Evolutionary conservation across 2,329 filamentous ascomycete species (phyloP), one percentile per base, ranked within the genome.

Genomic region (Parastagonospora avenae): DNA sequence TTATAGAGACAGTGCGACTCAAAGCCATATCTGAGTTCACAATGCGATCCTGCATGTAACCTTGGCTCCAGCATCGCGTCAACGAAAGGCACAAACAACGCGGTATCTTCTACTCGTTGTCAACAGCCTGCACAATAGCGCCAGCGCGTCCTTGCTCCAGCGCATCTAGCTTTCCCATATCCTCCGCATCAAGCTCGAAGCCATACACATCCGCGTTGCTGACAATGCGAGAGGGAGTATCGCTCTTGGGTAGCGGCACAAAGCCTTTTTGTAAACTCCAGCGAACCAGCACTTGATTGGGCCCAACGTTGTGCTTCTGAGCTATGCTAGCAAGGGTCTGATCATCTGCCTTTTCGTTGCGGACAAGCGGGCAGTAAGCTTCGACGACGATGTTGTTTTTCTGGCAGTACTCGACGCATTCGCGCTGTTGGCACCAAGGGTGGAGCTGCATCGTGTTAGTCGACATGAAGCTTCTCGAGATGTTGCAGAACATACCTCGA

Each of bases 201-300:
- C 57, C 62, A 50, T 68, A 76, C 4, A 75, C 50, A 24, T 73
- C 67, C 2, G 67, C 71, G 46, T 76, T 76, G 24, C 58, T 64
- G 10, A 56, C 54, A 28, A 76, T 75, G 8, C 72, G 49, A 12
- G 59, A 55, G 1, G 71, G 67, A 0, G 67, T 72, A 43, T 75
- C 73, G 50, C 71, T 75, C 57, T 75, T 76, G 0, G 73, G 74
- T 2, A 76, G 63, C 2, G 73, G 67, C 10, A 74, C 68, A 45
- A 63, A 73, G 15, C 69, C 88, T 75, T 90, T 92, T 74, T 96
- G 89, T 73, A 96, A 72, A 60, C 88, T 89, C 82, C 91, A 96
- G 56, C 91, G 82, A 42, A 96, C 76, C 64, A 96, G 74, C 8
- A 96, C 77, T 79, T 96, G 92, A 8, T 89, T 88, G 52, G 88